Evolutionary conservation across 2,329 filamentous ascomycete genomes (phyloP).

Genomic region (Westerdykella aurantiaca): DNA sequence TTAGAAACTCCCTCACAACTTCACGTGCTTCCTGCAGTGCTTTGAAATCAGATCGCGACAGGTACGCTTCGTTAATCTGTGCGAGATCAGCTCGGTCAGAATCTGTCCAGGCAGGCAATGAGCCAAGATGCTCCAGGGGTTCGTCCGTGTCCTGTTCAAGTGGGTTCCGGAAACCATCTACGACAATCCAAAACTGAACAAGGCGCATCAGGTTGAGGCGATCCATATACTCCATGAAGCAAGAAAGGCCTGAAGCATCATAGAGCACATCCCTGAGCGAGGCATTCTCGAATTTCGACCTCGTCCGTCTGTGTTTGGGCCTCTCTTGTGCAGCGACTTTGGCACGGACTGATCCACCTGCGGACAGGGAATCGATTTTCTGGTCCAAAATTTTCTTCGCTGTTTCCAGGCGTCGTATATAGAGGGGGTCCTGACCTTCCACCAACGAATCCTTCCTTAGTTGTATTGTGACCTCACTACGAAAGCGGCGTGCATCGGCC

Average conservation of each 20-base stretch:
- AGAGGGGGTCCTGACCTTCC: slow-evolving; percentile 76
- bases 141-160: slow-evolving; percentile 80
- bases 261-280: slow-evolving; percentile 80
- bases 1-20: slow-evolving; percentile 70
- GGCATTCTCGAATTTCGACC: slow-evolving; percentile 67
- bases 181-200: slow-evolving; percentile 97
- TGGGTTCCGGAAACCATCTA: slow-evolving; percentile 86
- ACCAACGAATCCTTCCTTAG: slow-evolving; percentile 75
- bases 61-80: slow-evolving; percentile 86
- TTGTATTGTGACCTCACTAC: slow-evolving; percentile 88
- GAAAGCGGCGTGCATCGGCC: slow-evolving; percentile 85
- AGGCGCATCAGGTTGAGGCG: slow-evolving; percentile 77
- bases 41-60: slow-evolving; percentile 74
- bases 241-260: slow-evolving; percentile 84
- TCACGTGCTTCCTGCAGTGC: slow-evolving; percentile 64
- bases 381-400: slow-evolving; percentile 87
- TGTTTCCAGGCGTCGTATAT: slow-evolving; percentile 83
- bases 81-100: slow-evolving; percentile 82
- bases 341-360: slow-evolving; percentile 50
- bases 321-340: slow-evolving; percentile 38
- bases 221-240: slow-evolving; percentile 99
- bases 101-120: slow-evolving; percentile 63
- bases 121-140: slow-evolving; percentile 50
- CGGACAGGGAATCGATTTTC: slow-evolving; percentile 74
- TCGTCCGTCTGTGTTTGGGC: slow-evolving; percentile 35